Evolutionary conservation across 192 early-diverging fungal species (phyloP).

Genomic region (Coemansia sp.): DNA sequence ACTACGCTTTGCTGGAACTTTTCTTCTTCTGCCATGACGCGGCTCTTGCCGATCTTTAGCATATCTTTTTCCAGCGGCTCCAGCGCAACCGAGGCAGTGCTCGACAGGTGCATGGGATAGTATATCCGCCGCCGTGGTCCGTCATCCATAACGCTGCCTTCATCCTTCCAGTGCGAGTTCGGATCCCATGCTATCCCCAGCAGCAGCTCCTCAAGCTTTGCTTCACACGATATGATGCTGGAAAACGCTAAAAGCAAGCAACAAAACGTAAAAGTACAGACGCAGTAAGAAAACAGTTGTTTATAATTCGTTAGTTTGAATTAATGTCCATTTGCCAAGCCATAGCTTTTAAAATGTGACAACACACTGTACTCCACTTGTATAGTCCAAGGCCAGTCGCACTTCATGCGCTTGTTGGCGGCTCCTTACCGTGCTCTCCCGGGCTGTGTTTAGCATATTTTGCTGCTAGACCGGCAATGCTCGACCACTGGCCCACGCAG

Average conservation of each 20-base stretch:
- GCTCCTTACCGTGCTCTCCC: constrained; percentile 32
- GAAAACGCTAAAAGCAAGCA: constrained; percentile 29
- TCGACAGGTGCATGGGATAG: constrained; percentile 43
- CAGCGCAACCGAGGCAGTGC: constrained; percentile 12
- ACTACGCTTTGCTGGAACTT: constrained; percentile 45
- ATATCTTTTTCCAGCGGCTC: constrained; percentile 29
- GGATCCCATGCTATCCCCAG: constrained; percentile 32
- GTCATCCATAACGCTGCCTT: constrained; percentile 6
- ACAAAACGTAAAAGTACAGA: too few species aligned
- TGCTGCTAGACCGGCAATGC: constrained; percentile 29
- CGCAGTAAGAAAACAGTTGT: not conserved
- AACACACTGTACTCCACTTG: too few species aligned
- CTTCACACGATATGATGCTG: constrained; percentile 35
- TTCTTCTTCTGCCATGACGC: constrained; percentile 39
- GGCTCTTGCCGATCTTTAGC: constrained; percentile 12
- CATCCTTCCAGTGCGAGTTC: constrained; percentile 44
- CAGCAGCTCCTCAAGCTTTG: constrained; percentile 46
- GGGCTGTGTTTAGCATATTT: constrained; percentile 29
- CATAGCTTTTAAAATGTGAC: too few species aligned
- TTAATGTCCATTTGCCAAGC: too few species aligned
- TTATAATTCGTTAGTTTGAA: too few species aligned
- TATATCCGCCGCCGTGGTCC: constrained; percentile 10
- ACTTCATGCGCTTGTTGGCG: not conserved
- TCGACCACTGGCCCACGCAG: constrained; percentile 47
- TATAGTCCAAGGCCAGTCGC: too few species aligned